A percentile compares a stretch with the other conserved stretches of the same genome.
Conservation (phyloP, 169 alveolate species). For the Plasmodium malariae region DNA sequence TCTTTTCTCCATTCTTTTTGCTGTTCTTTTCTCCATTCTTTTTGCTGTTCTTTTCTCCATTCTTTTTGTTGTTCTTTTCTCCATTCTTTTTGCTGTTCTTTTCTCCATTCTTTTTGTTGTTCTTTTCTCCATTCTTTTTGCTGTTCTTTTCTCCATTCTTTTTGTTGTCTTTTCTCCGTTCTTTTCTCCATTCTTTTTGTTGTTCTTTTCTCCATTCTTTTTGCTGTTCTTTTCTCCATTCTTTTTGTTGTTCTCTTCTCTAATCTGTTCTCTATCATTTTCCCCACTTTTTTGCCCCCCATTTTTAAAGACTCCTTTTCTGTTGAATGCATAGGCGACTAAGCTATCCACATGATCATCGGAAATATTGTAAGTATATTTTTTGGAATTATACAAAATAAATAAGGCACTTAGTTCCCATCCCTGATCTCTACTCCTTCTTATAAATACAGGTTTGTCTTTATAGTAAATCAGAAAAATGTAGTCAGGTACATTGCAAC, state of each 20-base stretch:
- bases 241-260: neutral
- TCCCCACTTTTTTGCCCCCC: neutral
- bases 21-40: too few relatives aligned
- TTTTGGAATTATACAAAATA: constrained; percentile 36
- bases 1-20: too few relatives aligned
- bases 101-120: too few relatives aligned
- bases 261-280: neutral
- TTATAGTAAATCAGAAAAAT: constrained; percentile 24
- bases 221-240: neutral
- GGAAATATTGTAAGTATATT: constrained; percentile 27
- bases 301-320: neutral
- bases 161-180: too few relatives aligned
- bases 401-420: constrained; percentile 16
- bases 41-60: too few relatives aligned
- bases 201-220: neutral
- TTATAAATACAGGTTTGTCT: constrained; percentile 31
- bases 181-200: neutral
- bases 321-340: constrained; percentile 31
- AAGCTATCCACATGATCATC: constrained; percentile 44
- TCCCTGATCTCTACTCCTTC: neutral
- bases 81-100: too few relatives aligned
- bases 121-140: too few relatives aligned
- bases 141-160: too few relatives aligned
- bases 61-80: too few relatives aligned
- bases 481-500: neutral